Evolutionary conservation across 192 early-diverging fungal species (phyloP), one percentile per base, ranked within the genome.

Genomic region (Backusella luteola): DNA sequence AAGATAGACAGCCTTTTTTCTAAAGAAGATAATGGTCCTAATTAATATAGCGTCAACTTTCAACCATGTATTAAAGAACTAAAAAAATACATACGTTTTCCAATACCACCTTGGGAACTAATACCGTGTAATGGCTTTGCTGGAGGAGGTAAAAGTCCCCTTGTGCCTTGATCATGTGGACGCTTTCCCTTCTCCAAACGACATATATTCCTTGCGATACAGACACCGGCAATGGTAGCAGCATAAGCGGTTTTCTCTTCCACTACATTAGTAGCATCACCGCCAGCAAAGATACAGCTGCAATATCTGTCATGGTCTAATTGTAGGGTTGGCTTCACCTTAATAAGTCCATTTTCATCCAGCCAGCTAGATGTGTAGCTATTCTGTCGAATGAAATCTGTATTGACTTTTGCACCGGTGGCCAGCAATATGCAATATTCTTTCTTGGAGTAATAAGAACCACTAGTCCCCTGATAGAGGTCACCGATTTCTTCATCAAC

Each of bases 221-320:
- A 67, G 14, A 81, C 80, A 9, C 79, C 84, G 23, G 80, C 77
- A 32, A 84, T 26, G 0, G 79, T 83, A 12, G 84, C 84, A 36
- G 82, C 73, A 67, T 79, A 85, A 7, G 73, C 84, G 19, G 83
- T 79, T 66, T 85, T 85, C 42, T 83, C 80, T 75, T 85, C 84
- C 4, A 71, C 59, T 0, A 85, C 74, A 77, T 83, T 85, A 3
- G 79, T 81, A 2, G 83, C 76, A 66, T 85, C 84, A 1, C 84
- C 84, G 14, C 83, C 76, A 23, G 82, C 82, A 78, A 85, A 85
- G 12, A 85, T 81, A 26, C 12, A 7, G 63, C 79, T 75, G 15
- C 63, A 15, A 32, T 77, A 77, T 21, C 39, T 41, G 15, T 44
- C 70, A 71, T 85, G 73, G 5, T 81, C 79, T 8, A 85, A 34